These are phyloP conservation scores for Calonectria fujianensis DNA, from an alignment of 2,329 filamentous ascomycete genomes.

Conservation along the genomic window DNA sequence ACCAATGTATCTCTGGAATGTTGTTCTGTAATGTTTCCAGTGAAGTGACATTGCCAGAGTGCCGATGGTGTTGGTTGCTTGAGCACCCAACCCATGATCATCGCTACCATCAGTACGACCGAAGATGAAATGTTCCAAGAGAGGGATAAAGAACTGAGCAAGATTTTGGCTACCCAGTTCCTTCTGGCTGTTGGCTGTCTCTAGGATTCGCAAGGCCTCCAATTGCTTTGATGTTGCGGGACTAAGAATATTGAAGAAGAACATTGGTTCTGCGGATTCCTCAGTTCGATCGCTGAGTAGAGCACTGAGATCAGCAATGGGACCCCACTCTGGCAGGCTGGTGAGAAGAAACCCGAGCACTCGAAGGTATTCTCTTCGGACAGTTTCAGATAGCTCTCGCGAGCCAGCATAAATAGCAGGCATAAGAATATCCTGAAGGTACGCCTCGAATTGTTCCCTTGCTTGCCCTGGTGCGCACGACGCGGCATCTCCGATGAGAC, in stretches of 20 bases:
- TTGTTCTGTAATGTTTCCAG: slow-evolving; percentile 92
- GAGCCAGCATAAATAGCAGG: slow-evolving; percentile 86
- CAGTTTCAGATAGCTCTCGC: slow-evolving; percentile 86
- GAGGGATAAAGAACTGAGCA: slow-evolving; percentile 89
- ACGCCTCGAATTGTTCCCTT: slow-evolving; percentile 69
- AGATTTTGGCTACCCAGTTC: slow-evolving; percentile 85
- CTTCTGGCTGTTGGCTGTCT: slow-evolving; percentile 78
- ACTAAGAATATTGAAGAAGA: slow-evolving; percentile 94
- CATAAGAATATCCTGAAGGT: slow-evolving; percentile 80
- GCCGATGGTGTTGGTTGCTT: slow-evolving; percentile 88
- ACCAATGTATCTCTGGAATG: slow-evolving; percentile 87
- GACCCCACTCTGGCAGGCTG: slow-evolving; percentile 80
- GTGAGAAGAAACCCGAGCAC: slow-evolving; percentile 87
- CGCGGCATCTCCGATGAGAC: slow-evolving; percentile 81
- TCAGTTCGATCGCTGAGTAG: slow-evolving; percentile 80
- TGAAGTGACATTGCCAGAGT: slow-evolving; percentile 84
- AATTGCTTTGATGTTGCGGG: slow-evolving; percentile 91
- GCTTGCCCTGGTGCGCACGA: slow-evolving; percentile 59
- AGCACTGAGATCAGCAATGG: slow-evolving; percentile 83
- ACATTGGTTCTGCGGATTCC: slow-evolving; percentile 79
- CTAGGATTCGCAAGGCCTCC: slow-evolving; percentile 86
- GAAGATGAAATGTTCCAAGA: slow-evolving; percentile 96
- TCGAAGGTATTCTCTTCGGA: slow-evolving; percentile 87
- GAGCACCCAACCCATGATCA: slow-evolving; percentile 89
- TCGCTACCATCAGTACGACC: slow-evolving; percentile 83